Evolutionary conservation across 106 monocot genomes (phyloP).

Genomic region (Dendrobium nobile): DNA sequence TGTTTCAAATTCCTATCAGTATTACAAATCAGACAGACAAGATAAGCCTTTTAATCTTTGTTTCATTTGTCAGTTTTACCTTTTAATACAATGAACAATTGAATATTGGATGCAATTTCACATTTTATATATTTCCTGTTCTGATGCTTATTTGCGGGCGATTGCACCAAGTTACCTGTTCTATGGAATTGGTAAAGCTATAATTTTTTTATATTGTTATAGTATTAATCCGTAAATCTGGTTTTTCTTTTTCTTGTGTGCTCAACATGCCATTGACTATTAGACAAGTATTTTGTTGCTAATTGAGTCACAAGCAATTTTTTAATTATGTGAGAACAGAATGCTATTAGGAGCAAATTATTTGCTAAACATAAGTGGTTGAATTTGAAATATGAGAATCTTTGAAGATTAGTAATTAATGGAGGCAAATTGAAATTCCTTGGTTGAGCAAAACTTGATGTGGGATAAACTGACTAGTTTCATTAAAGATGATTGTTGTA

Average conservation of each 20-base stretch:
- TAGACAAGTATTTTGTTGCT: not conserved
- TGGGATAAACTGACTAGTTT: not conserved
- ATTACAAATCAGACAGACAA: too few relatives aligned
- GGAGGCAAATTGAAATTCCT: too few relatives aligned
- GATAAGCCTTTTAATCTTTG: not conserved
- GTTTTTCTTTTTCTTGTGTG: too few relatives aligned
- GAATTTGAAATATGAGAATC: not conserved
- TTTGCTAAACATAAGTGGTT: not conserved
- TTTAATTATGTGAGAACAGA: not conserved
- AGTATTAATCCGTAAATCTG: not conserved
- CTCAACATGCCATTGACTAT: too few relatives aligned
- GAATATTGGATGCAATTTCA: not conserved
- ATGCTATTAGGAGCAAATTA: not conserved
- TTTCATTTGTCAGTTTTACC: not conserved
- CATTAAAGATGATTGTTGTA: not conserved
- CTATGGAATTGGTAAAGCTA: not conserved
- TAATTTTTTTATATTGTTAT: not conserved
- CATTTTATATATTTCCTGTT: not conserved
- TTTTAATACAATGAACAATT: not conserved
- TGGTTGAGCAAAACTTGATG: too few relatives aligned
- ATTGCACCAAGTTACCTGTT: not conserved
- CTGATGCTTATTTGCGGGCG: not conserved
- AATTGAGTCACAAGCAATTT: not conserved
- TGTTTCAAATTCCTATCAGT: too few relatives aligned
- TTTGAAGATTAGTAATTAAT: not conserved